A percentile compares a stretch with the other conserved stretches of the same genome.
Conservation (phyloP, 805 yeast species). For the Dipodascopsis tothii region DNA sequence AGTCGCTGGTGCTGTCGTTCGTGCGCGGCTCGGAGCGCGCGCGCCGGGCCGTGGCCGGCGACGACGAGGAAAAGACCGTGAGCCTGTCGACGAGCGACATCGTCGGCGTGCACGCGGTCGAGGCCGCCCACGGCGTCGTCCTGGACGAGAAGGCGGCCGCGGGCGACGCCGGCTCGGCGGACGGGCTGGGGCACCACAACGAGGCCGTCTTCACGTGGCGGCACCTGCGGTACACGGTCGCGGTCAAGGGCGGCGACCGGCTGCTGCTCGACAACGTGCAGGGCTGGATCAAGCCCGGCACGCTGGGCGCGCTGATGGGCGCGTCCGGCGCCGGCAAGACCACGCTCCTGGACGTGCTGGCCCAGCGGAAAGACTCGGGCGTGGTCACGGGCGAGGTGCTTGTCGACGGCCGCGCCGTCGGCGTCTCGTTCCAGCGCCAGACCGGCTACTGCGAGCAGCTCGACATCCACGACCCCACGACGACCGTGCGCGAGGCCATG, state of each 20-base stretch:
- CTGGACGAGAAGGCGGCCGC: constrained; percentile 35
- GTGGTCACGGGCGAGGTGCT: constrained; percentile 63
- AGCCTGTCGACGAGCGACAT: constrained; percentile 31
- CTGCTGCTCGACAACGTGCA: constrained; percentile 43
- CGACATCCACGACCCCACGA: constrained; percentile 61
- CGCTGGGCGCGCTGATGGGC: constrained; percentile 76
- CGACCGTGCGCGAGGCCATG: constrained; percentile 70
- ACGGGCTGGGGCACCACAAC: constrained; percentile 25
- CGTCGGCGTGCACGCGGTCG: constrained; percentile 25
- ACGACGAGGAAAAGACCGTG: constrained; percentile 34
- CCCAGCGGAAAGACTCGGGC: constrained; percentile 65
- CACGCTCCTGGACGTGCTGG: constrained; percentile 62
- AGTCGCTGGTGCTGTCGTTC: constrained; percentile 26
- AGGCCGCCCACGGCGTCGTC: constrained; percentile 10
- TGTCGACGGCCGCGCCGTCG: constrained; percentile 61
- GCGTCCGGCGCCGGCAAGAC: constrained; percentile 86
- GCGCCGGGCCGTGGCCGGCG: neutral
- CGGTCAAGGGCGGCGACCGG: constrained; percentile 35
- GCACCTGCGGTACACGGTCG: constrained; percentile 51
- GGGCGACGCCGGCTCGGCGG: constrained; percentile 17
- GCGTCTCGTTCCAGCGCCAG: constrained; percentile 61
- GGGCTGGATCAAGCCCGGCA: constrained; percentile 76
- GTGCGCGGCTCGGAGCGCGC: neutral
- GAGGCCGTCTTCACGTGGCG: constrained; percentile 56
- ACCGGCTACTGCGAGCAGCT: constrained; percentile 80